phyloP scores from a whole-genome alignment of 2,329 filamentous ascomycete species.

The Eurotiales sp. region DNA sequence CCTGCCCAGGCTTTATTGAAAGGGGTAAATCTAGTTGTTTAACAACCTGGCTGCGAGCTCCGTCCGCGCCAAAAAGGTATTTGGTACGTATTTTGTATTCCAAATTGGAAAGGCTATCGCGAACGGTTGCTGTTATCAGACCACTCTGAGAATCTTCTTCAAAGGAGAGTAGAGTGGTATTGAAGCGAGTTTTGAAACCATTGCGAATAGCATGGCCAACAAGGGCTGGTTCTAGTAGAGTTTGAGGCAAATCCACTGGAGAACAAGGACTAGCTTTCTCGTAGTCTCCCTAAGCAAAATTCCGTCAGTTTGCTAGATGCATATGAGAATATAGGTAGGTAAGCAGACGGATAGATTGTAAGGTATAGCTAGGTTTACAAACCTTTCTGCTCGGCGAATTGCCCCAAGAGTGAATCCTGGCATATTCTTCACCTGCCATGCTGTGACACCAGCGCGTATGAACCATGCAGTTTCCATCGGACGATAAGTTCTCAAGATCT shows the following conservation, averaged over 20 bases:
- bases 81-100: conserved; percentile 49
- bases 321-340: too few relatives aligned
- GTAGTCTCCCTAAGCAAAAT: not conserved
- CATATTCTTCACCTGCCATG: conserved; percentile 53
- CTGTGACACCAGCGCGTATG: conserved; percentile 50
- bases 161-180: not conserved
- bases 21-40: conserved; percentile 47
- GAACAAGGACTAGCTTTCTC: not conserved
- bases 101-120: conserved; percentile 35
- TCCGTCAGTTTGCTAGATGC: conserved; percentile 21
- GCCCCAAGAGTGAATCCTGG: conserved; percentile 51
- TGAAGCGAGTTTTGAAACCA: not conserved
- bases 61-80: conserved; percentile 60
- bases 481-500: too few relatives aligned
- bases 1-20: conserved; percentile 43
- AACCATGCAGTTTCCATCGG: conserved; percentile 43
- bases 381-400: conserved; percentile 43
- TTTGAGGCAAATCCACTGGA: not conserved
- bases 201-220: conserved; percentile 13
- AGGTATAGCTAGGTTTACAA: not conserved
- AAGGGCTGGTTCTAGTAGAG: conserved; percentile 13
- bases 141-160: not conserved
- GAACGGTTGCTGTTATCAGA: not conserved
- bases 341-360: too few relatives aligned
- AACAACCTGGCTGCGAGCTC: conserved; percentile 45